A percentile compares a stretch with the other conserved stretches of the same genome.
Evolutionary conservation across 371 early-diverging fungal species (phyloP).

Genomic region (Mortierella sp.): DNA sequence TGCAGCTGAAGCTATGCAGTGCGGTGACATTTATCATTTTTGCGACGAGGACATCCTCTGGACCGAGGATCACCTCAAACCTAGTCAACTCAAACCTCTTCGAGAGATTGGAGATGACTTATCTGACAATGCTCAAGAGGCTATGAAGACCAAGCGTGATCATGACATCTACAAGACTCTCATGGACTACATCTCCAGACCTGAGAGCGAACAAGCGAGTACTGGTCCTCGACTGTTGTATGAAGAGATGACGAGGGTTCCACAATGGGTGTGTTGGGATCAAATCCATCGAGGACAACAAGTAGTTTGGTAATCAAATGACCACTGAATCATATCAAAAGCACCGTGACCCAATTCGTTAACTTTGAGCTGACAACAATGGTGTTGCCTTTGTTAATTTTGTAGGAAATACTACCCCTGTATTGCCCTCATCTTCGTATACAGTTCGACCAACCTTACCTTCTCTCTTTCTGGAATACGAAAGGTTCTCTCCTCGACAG

Average conservation of each 20-base stretch:
- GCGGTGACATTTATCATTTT: conserved; percentile 8
- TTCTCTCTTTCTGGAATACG: not conserved
- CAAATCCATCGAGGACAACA: conserved; percentile 27
- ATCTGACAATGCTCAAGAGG: conserved; percentile 20
- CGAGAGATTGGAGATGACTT: conserved; percentile 25
- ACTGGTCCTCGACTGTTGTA: conserved; percentile 22
- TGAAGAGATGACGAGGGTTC: conserved; percentile 26
- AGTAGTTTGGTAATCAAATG: conserved; percentile 21
- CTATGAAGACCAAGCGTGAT: conserved; percentile 1
- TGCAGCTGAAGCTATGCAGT: conserved; percentile 10
- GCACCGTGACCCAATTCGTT: not conserved
- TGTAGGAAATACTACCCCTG: no score
- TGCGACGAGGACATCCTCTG: conserved; percentile 27
- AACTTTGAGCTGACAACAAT: no score
- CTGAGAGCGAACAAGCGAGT: conserved; percentile 20
- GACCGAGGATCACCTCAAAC: conserved; percentile 30
- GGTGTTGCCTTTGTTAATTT: not conserved
- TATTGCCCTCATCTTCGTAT: no score
- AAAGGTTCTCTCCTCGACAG: not conserved
- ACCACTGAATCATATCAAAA: not conserved
- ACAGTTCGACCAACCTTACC: no score
- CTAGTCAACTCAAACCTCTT: conserved; percentile 25
- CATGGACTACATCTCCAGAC: conserved; percentile 13
- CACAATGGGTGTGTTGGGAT: conserved; percentile 41
- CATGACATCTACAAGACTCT: conserved; percentile 14